Conservation (phyloP, 139 green algal species). For the Asterochloris erici region DNA sequence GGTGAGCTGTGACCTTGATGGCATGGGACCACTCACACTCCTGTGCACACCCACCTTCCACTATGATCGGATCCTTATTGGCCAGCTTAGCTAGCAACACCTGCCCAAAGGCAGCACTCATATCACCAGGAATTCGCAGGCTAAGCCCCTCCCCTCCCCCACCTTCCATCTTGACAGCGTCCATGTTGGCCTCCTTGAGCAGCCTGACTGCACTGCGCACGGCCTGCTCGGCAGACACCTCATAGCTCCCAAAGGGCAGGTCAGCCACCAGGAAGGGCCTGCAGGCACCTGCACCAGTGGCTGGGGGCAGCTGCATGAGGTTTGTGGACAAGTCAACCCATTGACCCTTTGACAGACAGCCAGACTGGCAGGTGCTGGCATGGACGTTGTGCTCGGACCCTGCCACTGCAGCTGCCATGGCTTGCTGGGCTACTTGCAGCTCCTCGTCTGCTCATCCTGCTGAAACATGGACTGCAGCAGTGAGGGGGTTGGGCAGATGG, state of each 20-base stretch:
- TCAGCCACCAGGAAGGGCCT: constrained; percentile 66
- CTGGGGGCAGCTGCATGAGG: too few relatives aligned
- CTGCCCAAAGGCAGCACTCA: background rate
- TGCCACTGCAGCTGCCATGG: too few relatives aligned
- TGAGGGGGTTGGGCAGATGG: too few relatives aligned
- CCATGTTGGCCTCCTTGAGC: constrained; percentile 95
- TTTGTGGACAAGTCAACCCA: too few relatives aligned
- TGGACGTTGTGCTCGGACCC: too few relatives aligned
- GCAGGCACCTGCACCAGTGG: background rate
- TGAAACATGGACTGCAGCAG: too few relatives aligned
- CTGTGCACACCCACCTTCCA: constrained; percentile 7
- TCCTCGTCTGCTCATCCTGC: too few relatives aligned
- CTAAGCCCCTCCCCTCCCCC: background rate
- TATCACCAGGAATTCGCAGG: background rate
- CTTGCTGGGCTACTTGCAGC: too few relatives aligned
- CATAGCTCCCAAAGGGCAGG: constrained; percentile 92
- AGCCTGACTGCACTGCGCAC: constrained; percentile 78
- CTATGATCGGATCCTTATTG: background rate
- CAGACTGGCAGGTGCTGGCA: too few relatives aligned
- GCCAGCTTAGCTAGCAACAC: background rate
- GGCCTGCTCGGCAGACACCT: constrained; percentile 61
- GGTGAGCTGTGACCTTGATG: background rate
- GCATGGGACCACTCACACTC: too few relatives aligned
- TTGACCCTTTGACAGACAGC: too few relatives aligned
- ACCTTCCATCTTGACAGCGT: constrained; percentile 97